Evolutionary conservation across 352 stramenopile species (phyloP), one percentile per base, ranked within the genome.

Genomic region (Phytophthora chlamydospora): DNA sequence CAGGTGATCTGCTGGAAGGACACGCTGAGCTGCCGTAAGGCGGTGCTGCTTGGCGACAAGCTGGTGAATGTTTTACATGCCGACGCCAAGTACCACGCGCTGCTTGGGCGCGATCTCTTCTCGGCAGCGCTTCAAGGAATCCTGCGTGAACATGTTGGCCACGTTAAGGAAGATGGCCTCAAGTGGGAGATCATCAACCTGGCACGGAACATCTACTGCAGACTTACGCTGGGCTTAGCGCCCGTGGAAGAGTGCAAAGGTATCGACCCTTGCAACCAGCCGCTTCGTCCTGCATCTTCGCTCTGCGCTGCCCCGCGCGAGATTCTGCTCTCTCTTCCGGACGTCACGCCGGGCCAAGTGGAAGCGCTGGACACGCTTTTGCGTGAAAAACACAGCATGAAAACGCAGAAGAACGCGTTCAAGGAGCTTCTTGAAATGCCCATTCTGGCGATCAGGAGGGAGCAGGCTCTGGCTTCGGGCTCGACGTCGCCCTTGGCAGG

Each of bases 171-270:
- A 64, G 84, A 93, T 47, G 76, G 76, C 9, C 70, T 93, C 12
- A 93, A 91, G 49, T 93, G 84, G 84, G 84, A 93, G 57, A 74
- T 93, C 12, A 90, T 93, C 57, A 93, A 93, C 53, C 66, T 93
- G n/a, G 70, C 77, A 9, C 82, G 84, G 32, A 93, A 93, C 68
- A 88, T 91, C 50, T 93, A 91, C 68, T 93, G 80, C 46, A 74
- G 84, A 10, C 54, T 90, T 1, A 81, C 78, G 4, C 65, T 93
- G 2, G 84, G 84, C 0, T 64, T 93, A 3, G 53, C 62, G 1
- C 84, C 84, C 7, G 84, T 93, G 7, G 81, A 93, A 38, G 84
- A 93, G 66, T 90, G 83, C 64, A 91, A 90, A 62, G 82, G 84
- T 7, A 83, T 93, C 39, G 84, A 93, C 49, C 84, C 84, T n/a